Evolutionary conservation across 768 basidiomycete species (phyloP), one percentile per base, ranked within the genome.

Genomic region (Saitozyma sp.): DNA sequence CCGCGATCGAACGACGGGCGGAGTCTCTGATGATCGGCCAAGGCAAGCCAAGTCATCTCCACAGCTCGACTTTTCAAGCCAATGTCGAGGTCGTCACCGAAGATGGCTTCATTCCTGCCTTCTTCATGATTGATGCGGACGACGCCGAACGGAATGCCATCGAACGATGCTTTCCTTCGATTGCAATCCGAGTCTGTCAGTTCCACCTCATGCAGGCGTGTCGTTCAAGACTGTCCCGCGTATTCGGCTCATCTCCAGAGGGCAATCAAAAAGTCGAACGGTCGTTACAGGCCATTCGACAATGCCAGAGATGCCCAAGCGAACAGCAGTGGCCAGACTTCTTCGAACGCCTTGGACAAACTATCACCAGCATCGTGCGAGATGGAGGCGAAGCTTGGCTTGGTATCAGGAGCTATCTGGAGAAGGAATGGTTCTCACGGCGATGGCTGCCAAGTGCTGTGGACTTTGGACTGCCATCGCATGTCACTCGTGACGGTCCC

Each of bases 51-150:
- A n/a, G n/a, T n/a, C n/a, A n/a, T n/a, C n/a, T n/a, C n/a, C n/a
- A n/a, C n/a, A n/a, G n/a, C n/a, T n/a, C n/a, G n/a, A n/a, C n/a
- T n/a, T 59, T 2, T 8, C 14, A 2, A 42, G 51, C 37, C 20
- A 53, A 13, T 56, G 43, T 52, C 50, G 2, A 50, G 8, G 38
- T 40, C 9, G 50, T 53, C 9, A 37, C 45, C 10, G 6, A 43
- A 37, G 49, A 50, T 40, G 62, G 62, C 20, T 48, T 58, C 16
- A 4, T n/a, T 9, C 62, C 62, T 5, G 20, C 10, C 4, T 63
- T 59, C 37, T n/a, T 58, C 17, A 63, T 63, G 62, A 63, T 63
- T 14, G 62, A 63, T 48, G 62, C 48, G 4, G 14, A 45, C 49
- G 62, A 58, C 20, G 56, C 62, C 8, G 56, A 58, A 20, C 56